A percentile compares a stretch with the other conserved stretches of the same genome.
phyloP scores from a whole-genome alignment of 371 early-diverging fungal species.

The Zychaea mexicana region DNA sequence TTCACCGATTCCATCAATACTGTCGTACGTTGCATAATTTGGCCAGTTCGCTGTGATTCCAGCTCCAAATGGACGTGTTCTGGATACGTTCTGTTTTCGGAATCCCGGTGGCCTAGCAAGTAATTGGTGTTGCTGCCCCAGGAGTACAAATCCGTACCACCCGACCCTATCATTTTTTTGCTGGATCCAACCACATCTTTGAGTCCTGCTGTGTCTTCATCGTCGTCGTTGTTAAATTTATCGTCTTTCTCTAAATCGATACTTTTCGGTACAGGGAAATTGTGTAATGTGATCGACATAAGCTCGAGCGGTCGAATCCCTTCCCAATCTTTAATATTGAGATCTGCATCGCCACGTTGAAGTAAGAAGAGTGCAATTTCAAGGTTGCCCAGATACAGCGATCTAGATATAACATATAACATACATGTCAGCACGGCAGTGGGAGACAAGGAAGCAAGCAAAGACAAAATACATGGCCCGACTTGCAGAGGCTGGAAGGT shows the following conservation, averaged over 20 bases:
- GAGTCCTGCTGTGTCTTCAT: not conserved
- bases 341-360: constrained; percentile 55
- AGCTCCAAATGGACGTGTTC: constrained; percentile 63
- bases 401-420: constrained; percentile 25
- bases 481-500: too few relatives aligned
- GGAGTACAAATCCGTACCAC: constrained; percentile 66
- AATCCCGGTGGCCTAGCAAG: constrained; percentile 68
- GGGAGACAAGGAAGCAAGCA: too few relatives aligned
- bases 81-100: constrained; percentile 64
- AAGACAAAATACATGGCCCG: too few relatives aligned
- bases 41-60: constrained; percentile 25
- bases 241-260: constrained; percentile 2
- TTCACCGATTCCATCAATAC: constrained; percentile 39
- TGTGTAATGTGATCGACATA: constrained; percentile 17
- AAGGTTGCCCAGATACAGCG: constrained; percentile 68
- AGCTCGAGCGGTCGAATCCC: constrained; percentile 35
- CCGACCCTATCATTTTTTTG: constrained; percentile 7
- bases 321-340: constrained; percentile 49
- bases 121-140: constrained; percentile 81
- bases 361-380: constrained; percentile 59
- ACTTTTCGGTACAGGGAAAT: not conserved
- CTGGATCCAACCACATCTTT: not conserved
- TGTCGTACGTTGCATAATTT: constrained; percentile 29
- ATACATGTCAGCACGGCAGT: not conserved
- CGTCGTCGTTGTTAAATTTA: not conserved